Conservation (phyloP, 2,329 filamentous ascomycete genomes). For the Knufia fluminis region DNA sequence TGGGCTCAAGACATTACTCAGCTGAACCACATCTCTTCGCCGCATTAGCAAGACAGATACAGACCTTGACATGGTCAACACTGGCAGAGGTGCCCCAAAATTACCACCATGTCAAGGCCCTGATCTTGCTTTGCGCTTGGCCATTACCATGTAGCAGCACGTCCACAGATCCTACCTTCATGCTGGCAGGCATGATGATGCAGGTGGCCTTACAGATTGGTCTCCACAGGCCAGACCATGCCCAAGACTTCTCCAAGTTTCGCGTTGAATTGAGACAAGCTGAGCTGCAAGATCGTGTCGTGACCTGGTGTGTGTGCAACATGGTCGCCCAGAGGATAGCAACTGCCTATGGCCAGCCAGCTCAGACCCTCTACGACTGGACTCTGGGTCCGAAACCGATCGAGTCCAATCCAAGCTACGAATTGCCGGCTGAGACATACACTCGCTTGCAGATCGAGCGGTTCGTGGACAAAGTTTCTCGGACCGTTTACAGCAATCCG, state of each 20-base stretch:
- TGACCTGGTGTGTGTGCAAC: constrained; percentile 61
- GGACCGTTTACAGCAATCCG: constrained; percentile 47
- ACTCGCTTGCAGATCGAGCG: constrained; percentile 48
- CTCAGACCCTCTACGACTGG: constrained; percentile 53
- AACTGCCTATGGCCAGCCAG: constrained; percentile 60
- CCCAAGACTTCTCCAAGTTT: constrained; percentile 47
- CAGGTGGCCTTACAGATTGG: constrained; percentile 60
- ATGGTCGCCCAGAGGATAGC: constrained; percentile 58
- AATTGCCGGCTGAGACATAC: constrained; percentile 43
- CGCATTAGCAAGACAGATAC: constrained; percentile 44
- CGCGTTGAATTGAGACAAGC: constrained; percentile 48
- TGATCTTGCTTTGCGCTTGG: constrained; percentile 57
- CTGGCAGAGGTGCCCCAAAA: constrained; percentile 52
- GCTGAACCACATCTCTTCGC: constrained; percentile 46
- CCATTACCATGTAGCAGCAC: constrained; percentile 55
- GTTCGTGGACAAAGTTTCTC: constrained; percentile 50
- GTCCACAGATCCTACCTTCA: constrained; percentile 56
- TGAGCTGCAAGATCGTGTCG: constrained; percentile 54
- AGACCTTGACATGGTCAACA: constrained; percentile 52
- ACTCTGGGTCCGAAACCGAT: constrained; percentile 41
- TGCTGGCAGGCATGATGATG: constrained; percentile 58
- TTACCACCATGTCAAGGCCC: constrained; percentile 55
- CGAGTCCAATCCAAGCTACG: constrained; percentile 35
- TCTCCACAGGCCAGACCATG: constrained; percentile 54
- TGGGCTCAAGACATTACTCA: constrained; percentile 52